Conservation (phyloP, 169 alveolate species). For the Eimeria acervulina region DNA sequence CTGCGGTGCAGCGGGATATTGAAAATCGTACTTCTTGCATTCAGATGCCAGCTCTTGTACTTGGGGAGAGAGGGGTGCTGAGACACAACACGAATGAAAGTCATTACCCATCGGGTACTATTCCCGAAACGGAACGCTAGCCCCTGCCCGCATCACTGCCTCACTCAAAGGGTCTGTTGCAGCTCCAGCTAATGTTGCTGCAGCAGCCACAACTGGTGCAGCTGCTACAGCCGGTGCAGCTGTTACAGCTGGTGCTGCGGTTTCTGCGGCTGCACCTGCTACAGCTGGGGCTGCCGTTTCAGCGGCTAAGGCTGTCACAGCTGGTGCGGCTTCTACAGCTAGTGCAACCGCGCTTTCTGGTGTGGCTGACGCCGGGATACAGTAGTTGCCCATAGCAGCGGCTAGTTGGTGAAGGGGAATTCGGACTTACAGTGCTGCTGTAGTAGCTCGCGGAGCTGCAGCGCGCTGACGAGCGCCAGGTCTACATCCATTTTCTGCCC, state of each 20-base stretch:
- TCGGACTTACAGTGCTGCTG: slow-evolving; percentile 68
- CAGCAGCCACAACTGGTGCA: background rate
- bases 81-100: background rate
- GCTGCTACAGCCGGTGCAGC: too few relatives aligned
- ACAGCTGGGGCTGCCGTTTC: background rate
- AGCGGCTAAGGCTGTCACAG: too few relatives aligned
- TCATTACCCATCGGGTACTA: background rate
- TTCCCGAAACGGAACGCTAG: background rate
- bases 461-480: slow-evolving; percentile 77
- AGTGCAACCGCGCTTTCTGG: background rate
- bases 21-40: slow-evolving; percentile 49
- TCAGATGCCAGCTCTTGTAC: slow-evolving; percentile 64
- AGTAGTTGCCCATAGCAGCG: background rate
- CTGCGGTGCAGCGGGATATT: background rate
- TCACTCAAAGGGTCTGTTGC: background rate
- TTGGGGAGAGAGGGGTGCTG: slow-evolving; percentile 69
- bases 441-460: slow-evolving; percentile 79
- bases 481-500: slow-evolving; percentile 57
- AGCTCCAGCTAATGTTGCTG: background rate
- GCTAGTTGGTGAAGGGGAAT: background rate
- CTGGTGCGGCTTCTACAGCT: background rate
- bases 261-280: background rate
- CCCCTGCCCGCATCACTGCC: background rate
- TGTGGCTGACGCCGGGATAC: background rate
- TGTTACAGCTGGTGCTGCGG: too few relatives aligned